Conservation (phyloP, 2,329 filamentous ascomycete species). For the Aspergillus arachidicola region DNA sequence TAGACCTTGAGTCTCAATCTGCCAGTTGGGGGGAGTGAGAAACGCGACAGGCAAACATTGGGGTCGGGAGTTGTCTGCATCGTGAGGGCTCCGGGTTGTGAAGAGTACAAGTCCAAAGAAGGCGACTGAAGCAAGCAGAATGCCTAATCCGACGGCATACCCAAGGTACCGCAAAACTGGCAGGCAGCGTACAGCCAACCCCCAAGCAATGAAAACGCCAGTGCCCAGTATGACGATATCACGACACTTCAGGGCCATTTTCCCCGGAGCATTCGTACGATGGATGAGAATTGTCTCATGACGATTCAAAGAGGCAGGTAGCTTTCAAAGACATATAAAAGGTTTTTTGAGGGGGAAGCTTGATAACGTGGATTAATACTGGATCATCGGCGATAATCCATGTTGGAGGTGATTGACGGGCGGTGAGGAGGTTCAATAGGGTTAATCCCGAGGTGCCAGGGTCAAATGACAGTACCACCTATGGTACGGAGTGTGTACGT, state of each 20-base stretch:
- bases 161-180: conserved; percentile 81
- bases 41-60: conserved; percentile 58
- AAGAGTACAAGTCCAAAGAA: conserved; percentile 63
- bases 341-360: not conserved
- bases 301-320: conserved; percentile 23
- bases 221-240: conserved; percentile 46
- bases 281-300: conserved; percentile 47
- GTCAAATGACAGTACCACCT: not conserved
- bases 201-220: conserved; percentile 75
- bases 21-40: conserved; percentile 66
- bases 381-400: not conserved
- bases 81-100: conserved; percentile 49
- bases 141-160: conserved; percentile 78
- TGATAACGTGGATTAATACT: not conserved
- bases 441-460: not conserved
- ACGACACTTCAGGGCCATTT: conserved; percentile 51
- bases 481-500: too few relatives aligned
- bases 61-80: conserved; percentile 46
- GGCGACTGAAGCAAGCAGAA: conserved; percentile 55
- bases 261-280: conserved; percentile 32
- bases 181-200: conserved; percentile 78
- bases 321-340: not conserved
- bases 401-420: not conserved
- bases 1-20: conserved; percentile 67
- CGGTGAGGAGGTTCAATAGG: conserved; percentile 10